Evolutionary conservation across 257 asterid species (phyloP).

Genomic region (Jacaranda mimosifolia): DNA sequence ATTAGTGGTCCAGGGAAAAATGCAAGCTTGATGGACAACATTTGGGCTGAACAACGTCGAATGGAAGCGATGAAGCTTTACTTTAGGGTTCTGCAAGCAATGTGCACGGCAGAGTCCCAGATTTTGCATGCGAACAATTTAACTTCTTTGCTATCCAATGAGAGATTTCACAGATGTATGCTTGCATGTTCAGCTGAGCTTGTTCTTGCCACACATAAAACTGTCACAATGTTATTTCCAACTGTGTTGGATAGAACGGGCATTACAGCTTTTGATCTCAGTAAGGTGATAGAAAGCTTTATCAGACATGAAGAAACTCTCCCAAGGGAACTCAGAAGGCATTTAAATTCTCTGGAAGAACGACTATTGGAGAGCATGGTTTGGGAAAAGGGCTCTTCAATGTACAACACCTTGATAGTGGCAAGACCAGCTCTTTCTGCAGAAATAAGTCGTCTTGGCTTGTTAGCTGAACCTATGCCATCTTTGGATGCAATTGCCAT

Average conservation of each 20-base stretch:
- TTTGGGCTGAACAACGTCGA: constrained; percentile 97
- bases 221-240: constrained; percentile 96
- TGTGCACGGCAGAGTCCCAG: constrained; percentile 93
- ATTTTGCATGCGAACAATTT: constrained; percentile 77
- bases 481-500: constrained; percentile 94
- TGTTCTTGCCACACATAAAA: constrained; percentile 99
- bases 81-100: constrained; percentile 88
- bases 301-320: constrained; percentile 96
- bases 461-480: constrained; percentile 98
- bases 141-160: constrained; percentile 87
- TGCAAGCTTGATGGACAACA: constrained; percentile 86
- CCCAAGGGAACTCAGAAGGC: constrained; percentile 96
- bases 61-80: constrained; percentile 90
- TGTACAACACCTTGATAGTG: constrained; percentile 92
- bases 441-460: constrained; percentile 85
- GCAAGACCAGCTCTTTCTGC: constrained; percentile 86
- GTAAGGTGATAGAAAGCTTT: constrained; percentile 99
- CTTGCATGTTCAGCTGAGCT: constrained; percentile 99
- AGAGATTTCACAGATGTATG: constrained; percentile 98
- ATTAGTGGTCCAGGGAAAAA: constrained; percentile 84
- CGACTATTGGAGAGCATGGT: constrained; percentile 96
- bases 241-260: constrained; percentile 97
- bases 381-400: constrained; percentile 99
- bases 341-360: constrained; percentile 94
- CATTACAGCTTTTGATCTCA: constrained; percentile 95